phyloP scores from a whole-genome alignment of 2,329 filamentous ascomycete genomes.

The Rhynchosporium graminicola region DNA sequence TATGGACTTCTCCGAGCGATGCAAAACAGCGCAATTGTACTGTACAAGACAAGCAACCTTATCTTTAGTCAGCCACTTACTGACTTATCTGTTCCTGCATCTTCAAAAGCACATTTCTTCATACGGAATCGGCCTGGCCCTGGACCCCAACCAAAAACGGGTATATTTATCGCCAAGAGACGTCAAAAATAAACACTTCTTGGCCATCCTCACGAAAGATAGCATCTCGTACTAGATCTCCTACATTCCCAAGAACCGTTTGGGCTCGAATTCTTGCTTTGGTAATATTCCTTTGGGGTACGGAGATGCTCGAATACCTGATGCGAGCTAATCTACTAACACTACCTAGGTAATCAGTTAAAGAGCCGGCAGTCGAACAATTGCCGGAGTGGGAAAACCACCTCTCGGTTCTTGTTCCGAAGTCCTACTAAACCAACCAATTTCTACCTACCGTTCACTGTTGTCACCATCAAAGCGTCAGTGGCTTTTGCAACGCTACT shows the following conservation, averaged over 20 bases:
- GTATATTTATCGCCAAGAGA: not conserved
- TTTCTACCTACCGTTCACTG: no score
- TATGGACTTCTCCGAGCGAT: constrained; percentile 19
- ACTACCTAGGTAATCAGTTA: not conserved
- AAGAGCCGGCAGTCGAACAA: not conserved
- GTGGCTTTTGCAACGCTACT: not conserved
- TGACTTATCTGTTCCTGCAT: not conserved
- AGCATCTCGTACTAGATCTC: not conserved
- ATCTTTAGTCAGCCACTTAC: constrained; percentile 21
- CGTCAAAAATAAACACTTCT: not conserved
- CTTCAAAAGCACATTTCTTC: no score
- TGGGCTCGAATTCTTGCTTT: not conserved
- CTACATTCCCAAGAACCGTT: not conserved
- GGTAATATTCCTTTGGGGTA: not conserved
- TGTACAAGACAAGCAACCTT: constrained; percentile 13
- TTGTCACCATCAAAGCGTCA: not conserved
- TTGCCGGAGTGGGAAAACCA: not conserved
- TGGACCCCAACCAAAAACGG: not conserved
- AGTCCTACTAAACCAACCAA: no score
- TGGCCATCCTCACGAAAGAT: no score
- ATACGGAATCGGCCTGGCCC: no score
- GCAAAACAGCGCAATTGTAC: constrained; percentile 5
- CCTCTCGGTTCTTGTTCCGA: not conserved
- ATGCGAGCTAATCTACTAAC: not conserved
- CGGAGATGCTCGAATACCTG: not conserved